Evolutionary conservation across 2,329 filamentous ascomycete genomes (phyloP).

Genomic region (Phoma herbarum): DNA sequence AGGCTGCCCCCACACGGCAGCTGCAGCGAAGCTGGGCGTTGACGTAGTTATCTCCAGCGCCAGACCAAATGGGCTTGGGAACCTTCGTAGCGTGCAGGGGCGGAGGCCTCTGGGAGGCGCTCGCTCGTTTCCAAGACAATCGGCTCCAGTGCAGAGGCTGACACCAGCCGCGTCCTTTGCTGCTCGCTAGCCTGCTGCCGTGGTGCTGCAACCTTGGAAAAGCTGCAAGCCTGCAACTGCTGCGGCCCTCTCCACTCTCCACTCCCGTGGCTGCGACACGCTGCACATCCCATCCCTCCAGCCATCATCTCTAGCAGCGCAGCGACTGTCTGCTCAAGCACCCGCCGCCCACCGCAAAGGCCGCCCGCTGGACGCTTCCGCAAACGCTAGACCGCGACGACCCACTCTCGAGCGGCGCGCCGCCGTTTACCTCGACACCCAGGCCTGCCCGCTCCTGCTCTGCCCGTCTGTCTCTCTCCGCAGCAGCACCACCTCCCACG

Average conservation of each 20-base stretch:
- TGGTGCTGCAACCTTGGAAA: slow-evolving; percentile 19
- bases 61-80: slow-evolving; percentile 3
- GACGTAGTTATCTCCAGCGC: slow-evolving; percentile 10
- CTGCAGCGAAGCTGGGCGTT: slow-evolving; percentile 10
- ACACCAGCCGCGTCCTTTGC: slow-evolving; percentile 15
- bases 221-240: slow-evolving; percentile 7
- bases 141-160: slow-evolving; percentile 17
- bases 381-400: slow-evolving; percentile 10
- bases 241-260: slow-evolving; percentile 14
- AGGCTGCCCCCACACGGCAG: slow-evolving; percentile 2
- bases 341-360: not conserved
- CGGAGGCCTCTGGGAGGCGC: slow-evolving; percentile 1
- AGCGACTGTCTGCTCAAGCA: not conserved
- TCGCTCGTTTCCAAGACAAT: slow-evolving; percentile 16
- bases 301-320: not conserved
- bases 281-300: not conserved
- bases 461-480: not conserved
- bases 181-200: slow-evolving; percentile 4
- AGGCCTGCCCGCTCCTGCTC: not conserved
- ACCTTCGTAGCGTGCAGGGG: slow-evolving; percentile 14
- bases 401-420: slow-evolving; percentile 16
- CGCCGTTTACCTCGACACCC: slow-evolving; percentile 12
- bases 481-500: not conserved
- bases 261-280: not conserved
- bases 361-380: slow-evolving; percentile 10